Conservation (phyloP, 306 rosid genomes). For the Cicer judaicum region DNA sequence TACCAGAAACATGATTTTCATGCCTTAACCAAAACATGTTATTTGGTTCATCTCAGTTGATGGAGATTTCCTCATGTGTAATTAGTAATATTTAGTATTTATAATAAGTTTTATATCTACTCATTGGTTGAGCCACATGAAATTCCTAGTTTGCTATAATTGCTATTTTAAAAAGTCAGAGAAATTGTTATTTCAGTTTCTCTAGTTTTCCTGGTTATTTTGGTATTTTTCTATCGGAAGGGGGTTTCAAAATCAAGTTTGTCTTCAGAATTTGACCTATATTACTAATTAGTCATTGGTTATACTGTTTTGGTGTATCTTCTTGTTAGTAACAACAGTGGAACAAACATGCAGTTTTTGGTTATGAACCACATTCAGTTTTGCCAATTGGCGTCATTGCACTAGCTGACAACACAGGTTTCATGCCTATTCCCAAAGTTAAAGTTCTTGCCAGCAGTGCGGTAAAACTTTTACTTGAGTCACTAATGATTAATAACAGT, state of each 20-base stretch:
- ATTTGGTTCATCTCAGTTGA: slow-evolving; percentile 18
- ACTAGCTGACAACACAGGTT: slow-evolving; percentile 77
- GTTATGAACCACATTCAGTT: slow-evolving; percentile 97
- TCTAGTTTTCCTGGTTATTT: slow-evolving; percentile 62
- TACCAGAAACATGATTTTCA: slow-evolving; percentile 19
- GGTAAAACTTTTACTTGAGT: slow-evolving; percentile 61
- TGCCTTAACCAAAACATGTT: neutral
- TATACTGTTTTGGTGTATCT: slow-evolving; percentile 26
- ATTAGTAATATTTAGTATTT: slow-evolving; percentile 17
- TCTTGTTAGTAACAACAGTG: slow-evolving; percentile 36
- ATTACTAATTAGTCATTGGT: slow-evolving; percentile 31
- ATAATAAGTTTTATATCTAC: neutral
- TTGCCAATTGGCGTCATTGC: slow-evolving; percentile 84
- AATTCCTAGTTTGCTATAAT: slow-evolving; percentile 24
- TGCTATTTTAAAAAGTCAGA: slow-evolving; percentile 16
- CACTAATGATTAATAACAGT: slow-evolving; percentile 28
- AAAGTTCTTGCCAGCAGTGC: slow-evolving; percentile 95
- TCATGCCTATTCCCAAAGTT: slow-evolving; percentile 80
- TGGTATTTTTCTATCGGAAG: slow-evolving; percentile 25
- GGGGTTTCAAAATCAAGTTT: slow-evolving; percentile 20
- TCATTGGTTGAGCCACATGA: neutral
- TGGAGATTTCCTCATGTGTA: slow-evolving; percentile 5
- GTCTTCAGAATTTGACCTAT: slow-evolving; percentile 19
- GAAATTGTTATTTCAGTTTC: slow-evolving; percentile 19
- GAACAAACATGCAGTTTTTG: slow-evolving; percentile 69